A percentile compares a stretch with the other conserved stretches of the same genome.
Conservation (phyloP, 805 yeast genomes). For the Nakazawaea laoshanensis region DNA sequence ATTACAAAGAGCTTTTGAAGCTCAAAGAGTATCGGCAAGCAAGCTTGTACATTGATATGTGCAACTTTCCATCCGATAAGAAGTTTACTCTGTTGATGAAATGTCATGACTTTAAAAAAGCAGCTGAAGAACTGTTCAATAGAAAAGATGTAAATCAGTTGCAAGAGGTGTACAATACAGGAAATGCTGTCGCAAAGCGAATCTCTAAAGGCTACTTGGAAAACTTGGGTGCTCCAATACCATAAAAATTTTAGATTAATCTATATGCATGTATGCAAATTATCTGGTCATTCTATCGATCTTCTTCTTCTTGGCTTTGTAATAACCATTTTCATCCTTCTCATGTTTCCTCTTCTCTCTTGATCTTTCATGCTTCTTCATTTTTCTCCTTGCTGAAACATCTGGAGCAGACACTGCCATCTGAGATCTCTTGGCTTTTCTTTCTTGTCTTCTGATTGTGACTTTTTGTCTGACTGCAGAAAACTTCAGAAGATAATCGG, state of each 20-base stretch:
- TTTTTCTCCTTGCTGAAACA: conserved; percentile 65
- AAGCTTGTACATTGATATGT: conserved; percentile 46
- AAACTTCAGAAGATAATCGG: conserved; percentile 55
- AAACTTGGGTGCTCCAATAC: conserved; percentile 5
- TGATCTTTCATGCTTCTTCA: conserved; percentile 65
- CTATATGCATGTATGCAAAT: neutral
- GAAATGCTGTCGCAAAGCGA: conserved; percentile 12
- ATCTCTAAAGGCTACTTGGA: conserved; percentile 11
- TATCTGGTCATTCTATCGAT: conserved; percentile 7
- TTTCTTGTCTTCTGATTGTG: conserved; percentile 57
- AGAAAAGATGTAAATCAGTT: conserved; percentile 31
- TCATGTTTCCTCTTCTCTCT: conserved; percentile 72
- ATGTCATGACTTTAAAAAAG: conserved; percentile 42
- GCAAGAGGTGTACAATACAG: conserved; percentile 17
- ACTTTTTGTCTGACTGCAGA: conserved; percentile 58
- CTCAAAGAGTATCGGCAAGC: conserved; percentile 55
- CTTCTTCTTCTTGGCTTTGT: conserved; percentile 53
- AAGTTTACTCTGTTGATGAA: conserved; percentile 41
- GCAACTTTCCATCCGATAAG: conserved; percentile 36
- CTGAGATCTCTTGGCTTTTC: conserved; percentile 69
- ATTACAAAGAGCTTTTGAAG: conserved; percentile 44
- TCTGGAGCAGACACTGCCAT: conserved; percentile 76
- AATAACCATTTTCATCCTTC: conserved; percentile 71
- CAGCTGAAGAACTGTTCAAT: conserved; percentile 39
- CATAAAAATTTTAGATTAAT: neutral